Evolutionary conservation across 2,329 filamentous ascomycete genomes (phyloP).

Genomic region (Fusarium protoensiforme): DNA sequence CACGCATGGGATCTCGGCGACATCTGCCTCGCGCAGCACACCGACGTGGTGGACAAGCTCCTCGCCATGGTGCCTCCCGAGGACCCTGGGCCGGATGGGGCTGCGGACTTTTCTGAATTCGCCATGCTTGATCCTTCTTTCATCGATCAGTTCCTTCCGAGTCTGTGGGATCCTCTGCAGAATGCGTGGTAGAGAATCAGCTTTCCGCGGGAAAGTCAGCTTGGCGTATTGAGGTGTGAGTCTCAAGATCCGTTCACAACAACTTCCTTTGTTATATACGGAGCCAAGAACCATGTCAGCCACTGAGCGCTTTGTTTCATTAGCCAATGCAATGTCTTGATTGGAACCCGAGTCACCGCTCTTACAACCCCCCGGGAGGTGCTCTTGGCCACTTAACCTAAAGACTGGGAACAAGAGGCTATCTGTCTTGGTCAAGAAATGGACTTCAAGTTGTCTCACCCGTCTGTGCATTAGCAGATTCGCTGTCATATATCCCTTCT

Average conservation of each 20-base stretch:
- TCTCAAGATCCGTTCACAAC: no score
- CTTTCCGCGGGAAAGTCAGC: background rate
- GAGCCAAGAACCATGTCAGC: background rate
- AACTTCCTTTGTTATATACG: background rate
- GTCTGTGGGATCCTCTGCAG: constrained; percentile 51
- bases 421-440: background rate
- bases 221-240: background rate
- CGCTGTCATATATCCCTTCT: background rate
- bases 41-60: constrained; percentile 59
- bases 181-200: constrained; percentile 44
- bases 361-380: background rate
- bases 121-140: constrained; percentile 47
- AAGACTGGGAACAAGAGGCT: background rate
- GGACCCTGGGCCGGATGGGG: constrained; percentile 25
- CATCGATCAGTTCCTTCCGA: constrained; percentile 49
- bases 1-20: constrained; percentile 62
- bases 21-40: constrained; percentile 59
- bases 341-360: background rate
- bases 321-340: background rate
- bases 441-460: background rate
- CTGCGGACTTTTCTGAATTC: constrained; percentile 42
- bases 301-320: background rate
- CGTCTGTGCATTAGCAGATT: no score
- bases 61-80: constrained; percentile 43
- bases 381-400: background rate